phyloP scores from a whole-genome alignment of 768 basidiomycete species.

The Gelatoporia subvermispora region DNA sequence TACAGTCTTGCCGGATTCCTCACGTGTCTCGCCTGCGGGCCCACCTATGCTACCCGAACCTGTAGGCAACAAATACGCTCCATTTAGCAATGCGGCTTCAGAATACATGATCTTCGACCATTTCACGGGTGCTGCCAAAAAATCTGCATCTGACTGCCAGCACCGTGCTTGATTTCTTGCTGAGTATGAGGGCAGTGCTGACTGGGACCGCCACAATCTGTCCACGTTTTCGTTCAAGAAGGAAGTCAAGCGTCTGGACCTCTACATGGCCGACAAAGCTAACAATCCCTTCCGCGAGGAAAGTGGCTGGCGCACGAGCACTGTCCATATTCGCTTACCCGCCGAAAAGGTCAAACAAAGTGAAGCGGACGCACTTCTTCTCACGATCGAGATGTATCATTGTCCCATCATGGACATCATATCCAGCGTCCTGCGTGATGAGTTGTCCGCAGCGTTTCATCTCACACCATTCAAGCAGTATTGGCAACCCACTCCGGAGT shows the following conservation, averaged over 20 bases:
- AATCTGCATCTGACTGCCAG: too few species aligned
- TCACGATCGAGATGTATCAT: not conserved
- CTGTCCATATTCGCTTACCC: not conserved
- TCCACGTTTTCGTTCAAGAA: too few species aligned
- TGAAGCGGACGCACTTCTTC: not conserved
- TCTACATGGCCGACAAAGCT: not conserved
- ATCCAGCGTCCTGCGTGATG: not conserved
- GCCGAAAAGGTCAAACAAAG: not conserved
- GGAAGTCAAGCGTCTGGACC: not conserved
- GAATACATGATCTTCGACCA: too few species aligned
- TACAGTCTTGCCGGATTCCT: too few species aligned
- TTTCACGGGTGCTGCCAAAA: too few species aligned
- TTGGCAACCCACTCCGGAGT: not conserved
- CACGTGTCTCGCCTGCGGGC: too few species aligned
- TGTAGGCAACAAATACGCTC: too few species aligned
- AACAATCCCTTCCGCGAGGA: not conserved
- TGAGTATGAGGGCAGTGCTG: too few species aligned
- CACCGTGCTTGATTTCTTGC: too few species aligned
- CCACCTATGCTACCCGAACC: too few species aligned
- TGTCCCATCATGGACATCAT: not conserved
- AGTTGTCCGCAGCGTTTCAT: not conserved
- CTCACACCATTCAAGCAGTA: not conserved
- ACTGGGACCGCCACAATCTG: too few species aligned
- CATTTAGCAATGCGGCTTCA: too few species aligned
- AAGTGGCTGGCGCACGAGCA: not conserved